A percentile compares a stretch with the other conserved stretches of the same genome.
These are phyloP conservation scores for Mortierella sp. DNA, from an alignment of 371 early-diverging fungal genomes.

Conservation along the genomic window DNA sequence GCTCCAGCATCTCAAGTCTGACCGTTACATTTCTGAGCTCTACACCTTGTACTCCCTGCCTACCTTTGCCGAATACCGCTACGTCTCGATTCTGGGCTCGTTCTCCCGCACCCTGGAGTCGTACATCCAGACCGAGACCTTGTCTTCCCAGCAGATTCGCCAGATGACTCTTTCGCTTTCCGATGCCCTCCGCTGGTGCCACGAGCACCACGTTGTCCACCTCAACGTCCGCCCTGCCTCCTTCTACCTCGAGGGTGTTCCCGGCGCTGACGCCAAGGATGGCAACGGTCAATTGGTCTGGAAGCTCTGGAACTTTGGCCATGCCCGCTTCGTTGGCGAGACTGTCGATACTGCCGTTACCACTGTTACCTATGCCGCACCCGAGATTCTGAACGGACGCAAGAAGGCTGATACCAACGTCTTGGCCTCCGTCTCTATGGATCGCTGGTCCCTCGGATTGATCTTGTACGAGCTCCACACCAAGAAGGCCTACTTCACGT, in stretches of 20 bases:
- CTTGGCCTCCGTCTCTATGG: slow-evolving; percentile 28
- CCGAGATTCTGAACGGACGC: slow-evolving; percentile 29
- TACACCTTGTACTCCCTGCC: slow-evolving; percentile 33
- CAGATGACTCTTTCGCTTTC: slow-evolving; percentile 41
- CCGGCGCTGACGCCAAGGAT: slow-evolving; percentile 25
- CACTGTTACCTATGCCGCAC: slow-evolving; percentile 32
- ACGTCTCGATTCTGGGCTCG: slow-evolving; percentile 24
- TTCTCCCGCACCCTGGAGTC: slow-evolving; percentile 34
- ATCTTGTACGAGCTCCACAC: slow-evolving; percentile 25
- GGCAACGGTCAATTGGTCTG: slow-evolving; percentile 36
- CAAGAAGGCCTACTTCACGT: slow-evolving; percentile 36
- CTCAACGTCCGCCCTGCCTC: slow-evolving; percentile 15
- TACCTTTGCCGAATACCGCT: slow-evolving; percentile 32
- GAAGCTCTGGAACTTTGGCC: slow-evolving; percentile 28
- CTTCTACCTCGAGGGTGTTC: slow-evolving; percentile 51
- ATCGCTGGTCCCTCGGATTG: slow-evolving; percentile 41
- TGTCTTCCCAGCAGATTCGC: slow-evolving; percentile 17
- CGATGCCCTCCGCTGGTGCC: slow-evolving; percentile 19
- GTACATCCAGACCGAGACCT: slow-evolving; percentile 24
- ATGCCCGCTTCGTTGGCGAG: slow-evolving; percentile 36
- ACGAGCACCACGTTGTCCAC: slow-evolving; percentile 7
- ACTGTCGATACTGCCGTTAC: slow-evolving; percentile 25
- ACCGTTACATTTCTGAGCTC: slow-evolving; percentile 32
- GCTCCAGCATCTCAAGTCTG: slow-evolving; percentile 38
- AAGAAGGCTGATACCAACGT: slow-evolving; percentile 17